phyloP scores from a whole-genome alignment of 2,329 filamentous ascomycete species.

The Stagonosporopsis rhizophila region DNA sequence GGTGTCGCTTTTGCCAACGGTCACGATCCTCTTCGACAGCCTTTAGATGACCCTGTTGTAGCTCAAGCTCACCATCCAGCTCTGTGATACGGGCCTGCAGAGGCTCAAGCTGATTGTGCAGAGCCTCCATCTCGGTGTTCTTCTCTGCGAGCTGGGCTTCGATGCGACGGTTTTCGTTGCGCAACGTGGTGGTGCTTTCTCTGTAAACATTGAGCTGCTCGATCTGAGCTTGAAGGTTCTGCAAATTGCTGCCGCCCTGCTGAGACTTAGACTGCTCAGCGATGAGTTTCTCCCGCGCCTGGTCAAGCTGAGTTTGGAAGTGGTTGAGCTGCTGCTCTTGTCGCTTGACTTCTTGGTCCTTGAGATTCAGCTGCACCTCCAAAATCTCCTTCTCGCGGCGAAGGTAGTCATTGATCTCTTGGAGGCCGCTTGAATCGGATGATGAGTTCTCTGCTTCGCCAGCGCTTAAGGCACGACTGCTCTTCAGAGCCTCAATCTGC shows the following conservation, averaged over 20 bases:
- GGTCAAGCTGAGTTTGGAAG: conserved; percentile 85
- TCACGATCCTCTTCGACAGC: conserved; percentile 91
- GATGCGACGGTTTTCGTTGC: conserved; percentile 82
- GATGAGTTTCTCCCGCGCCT: conserved; percentile 85
- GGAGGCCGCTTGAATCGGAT: conserved; percentile 73
- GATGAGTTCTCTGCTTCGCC: conserved; percentile 60
- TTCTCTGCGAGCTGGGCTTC: conserved; percentile 79
- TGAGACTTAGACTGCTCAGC: conserved; percentile 83
- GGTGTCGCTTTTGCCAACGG: conserved; percentile 92
- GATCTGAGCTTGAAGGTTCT: conserved; percentile 90
- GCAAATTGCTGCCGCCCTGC: conserved; percentile 78
- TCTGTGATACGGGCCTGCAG: conserved; percentile 81
- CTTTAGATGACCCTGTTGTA: conserved; percentile 86
- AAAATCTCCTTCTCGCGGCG: conserved; percentile 97
- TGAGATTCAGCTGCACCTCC: conserved; percentile 93
- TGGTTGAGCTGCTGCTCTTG: conserved; percentile 91
- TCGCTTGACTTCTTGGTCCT: conserved; percentile 84
- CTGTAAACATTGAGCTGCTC: conserved; percentile 96
- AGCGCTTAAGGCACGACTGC: conserved; percentile 67
- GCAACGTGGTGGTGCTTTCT: conserved; percentile 90
- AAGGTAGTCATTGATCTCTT: conserved; percentile 90
- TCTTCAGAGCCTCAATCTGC: conserved; percentile 81
- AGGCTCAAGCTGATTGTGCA: conserved; percentile 79
- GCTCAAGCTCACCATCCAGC: conserved; percentile 79
- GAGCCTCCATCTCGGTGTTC: conserved; percentile 74